phyloP scores from a whole-genome alignment of 768 basidiomycete genomes.

The Asterophora parasitica region DNA sequence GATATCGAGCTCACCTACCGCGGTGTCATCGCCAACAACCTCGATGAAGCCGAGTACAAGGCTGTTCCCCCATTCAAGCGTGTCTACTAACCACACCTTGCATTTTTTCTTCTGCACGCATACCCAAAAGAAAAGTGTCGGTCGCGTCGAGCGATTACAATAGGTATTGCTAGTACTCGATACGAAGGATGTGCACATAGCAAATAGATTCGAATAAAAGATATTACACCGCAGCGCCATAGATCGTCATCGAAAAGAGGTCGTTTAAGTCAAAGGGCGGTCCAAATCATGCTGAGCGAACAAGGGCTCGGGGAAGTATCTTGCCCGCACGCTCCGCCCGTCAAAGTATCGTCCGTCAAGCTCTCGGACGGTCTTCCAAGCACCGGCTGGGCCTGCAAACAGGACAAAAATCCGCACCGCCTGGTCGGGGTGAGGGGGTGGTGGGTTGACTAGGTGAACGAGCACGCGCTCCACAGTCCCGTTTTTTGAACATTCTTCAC shows the following conservation, averaged over 20 bases:
- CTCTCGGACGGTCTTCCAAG: conserved; percentile 94
- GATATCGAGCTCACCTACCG: conserved; percentile 91
- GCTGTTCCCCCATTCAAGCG: conserved; percentile 97
- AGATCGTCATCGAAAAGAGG: too few species aligned
- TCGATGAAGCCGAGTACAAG: conserved; percentile 97
- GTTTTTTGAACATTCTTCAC: conserved; percentile 88
- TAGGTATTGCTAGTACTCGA: conserved; percentile 8
- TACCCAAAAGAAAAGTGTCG: background rate
- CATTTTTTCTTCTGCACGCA: background rate
- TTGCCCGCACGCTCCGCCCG: conserved; percentile 75
- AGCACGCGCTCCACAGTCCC: conserved; percentile 90
- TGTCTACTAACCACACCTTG: conserved; percentile 55
- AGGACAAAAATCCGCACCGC: conserved; percentile 88
- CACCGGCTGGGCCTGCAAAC: conserved; percentile 88
- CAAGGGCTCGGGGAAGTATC: conserved; percentile 67
- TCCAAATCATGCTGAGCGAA: conserved; percentile 53
- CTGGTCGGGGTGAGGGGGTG: conserved; percentile 64
- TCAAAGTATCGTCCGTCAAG: conserved; percentile 92
- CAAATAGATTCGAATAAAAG: conserved; percentile 14
- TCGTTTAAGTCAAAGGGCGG: conserved; percentile 30
- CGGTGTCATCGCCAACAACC: conserved; percentile 74
- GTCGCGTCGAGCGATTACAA: background rate
- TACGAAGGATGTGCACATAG: conserved; percentile 6
- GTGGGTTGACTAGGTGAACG: conserved; percentile 71
- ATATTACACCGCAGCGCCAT: background rate